Conservation (phyloP, 768 basidiomycete species). For the Fistulinella prunicolor region DNA sequence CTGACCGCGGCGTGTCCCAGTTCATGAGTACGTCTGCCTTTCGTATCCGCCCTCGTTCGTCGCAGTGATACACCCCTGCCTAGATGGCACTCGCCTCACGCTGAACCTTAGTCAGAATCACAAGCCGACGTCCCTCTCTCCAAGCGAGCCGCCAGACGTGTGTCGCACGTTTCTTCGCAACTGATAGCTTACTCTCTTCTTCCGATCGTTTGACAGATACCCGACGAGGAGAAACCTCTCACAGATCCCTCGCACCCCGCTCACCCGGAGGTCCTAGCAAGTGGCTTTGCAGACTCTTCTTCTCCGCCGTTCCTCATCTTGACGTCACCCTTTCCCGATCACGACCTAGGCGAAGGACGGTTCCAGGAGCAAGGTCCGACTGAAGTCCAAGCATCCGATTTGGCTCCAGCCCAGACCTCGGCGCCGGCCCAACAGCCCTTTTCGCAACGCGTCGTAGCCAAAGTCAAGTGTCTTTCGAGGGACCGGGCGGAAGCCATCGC, state of each 20-base stretch:
- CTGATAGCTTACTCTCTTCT: background rate
- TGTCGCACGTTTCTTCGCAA: background rate
- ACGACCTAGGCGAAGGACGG: background rate
- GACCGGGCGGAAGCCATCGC: conserved; percentile 27
- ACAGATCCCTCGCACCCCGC: conserved; percentile 4
- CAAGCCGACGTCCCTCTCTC: background rate
- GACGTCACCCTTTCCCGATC: conserved; percentile 13
- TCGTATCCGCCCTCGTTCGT: background rate
- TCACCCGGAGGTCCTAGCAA: conserved; percentile 1
- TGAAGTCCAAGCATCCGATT: background rate
- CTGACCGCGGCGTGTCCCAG: conserved; percentile 23
- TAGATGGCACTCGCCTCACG: conserved; percentile 27
- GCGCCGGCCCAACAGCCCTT: conserved; percentile 4
- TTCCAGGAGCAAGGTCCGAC: background rate
- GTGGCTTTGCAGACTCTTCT: conserved; percentile 14
- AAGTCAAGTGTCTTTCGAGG: conserved; percentile 20
- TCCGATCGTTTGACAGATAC: conserved; percentile 7
- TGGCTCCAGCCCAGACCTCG: background rate
- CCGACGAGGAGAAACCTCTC: conserved; percentile 18
- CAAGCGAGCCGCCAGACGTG: conserved; percentile 10
- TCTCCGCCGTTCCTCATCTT: conserved; percentile 11
- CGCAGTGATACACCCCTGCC: background rate
- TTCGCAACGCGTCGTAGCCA: conserved; percentile 11
- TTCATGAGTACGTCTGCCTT: conserved; percentile 26
- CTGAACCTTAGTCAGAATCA: conserved; percentile 14